Conservation (phyloP, 164 flowering plant species). For the Nelumbo lutea region DNA sequence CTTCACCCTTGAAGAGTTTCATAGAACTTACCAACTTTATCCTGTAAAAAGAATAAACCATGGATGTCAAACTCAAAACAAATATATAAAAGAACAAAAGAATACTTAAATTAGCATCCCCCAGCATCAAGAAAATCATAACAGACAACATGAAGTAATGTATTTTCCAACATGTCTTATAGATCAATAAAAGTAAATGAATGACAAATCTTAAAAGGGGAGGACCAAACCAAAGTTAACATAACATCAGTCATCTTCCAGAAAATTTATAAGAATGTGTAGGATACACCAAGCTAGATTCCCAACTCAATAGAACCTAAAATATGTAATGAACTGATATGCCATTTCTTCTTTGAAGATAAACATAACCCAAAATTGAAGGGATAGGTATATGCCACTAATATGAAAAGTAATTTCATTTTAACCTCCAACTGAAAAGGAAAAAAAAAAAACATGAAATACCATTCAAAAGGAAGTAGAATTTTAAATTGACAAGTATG, state of each 20-base stretch:
- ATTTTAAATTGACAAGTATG: no score
- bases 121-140: background rate
- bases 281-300: no score
- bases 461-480: no score
- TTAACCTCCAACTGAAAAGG: no score
- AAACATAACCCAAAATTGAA: no score
- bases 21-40: constrained; percentile 86
- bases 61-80: constrained; percentile 6
- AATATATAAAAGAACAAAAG: background rate
- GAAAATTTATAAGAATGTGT: background rate
- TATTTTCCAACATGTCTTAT: background rate
- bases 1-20: constrained; percentile 18
- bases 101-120: background rate
- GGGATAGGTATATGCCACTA: no score
- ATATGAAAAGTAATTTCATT: no score
- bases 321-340: no score
- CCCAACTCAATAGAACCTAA: no score
- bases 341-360: no score
- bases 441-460: no score
- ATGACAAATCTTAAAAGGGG: background rate
- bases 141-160: background rate
- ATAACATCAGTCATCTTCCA: background rate
- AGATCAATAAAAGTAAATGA: background rate
- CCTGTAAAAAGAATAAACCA: constrained; percentile 45
- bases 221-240: background rate